Evolutionary conservation across 225 moss, liverwort and hornwort species (phyloP), one percentile per base, ranked within the genome.

Genomic region (Pseudisothecium myosuroides): DNA sequence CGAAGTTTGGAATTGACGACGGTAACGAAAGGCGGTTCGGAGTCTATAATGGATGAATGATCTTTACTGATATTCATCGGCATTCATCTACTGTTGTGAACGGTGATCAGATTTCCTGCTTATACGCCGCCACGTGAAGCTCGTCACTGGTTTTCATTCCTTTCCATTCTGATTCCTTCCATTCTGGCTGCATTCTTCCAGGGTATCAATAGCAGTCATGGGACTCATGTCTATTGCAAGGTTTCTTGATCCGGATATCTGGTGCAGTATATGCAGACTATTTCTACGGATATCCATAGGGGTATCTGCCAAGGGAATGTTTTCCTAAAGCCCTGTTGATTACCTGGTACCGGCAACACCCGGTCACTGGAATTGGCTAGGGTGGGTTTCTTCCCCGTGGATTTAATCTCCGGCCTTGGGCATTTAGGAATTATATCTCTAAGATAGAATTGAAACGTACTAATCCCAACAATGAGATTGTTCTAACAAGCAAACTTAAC

Each of bases 321-420:
- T 54, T 54, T 37, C 26, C 5, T 20, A 31, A 20, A 75, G 17
- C 31, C 11, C 6, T 74, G 8, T 41, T 27, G 47, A 18, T 10
- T 16, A 16, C 16, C 5, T 72, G 9, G 45, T 72, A 72, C 5
- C 3, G 5, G 9, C 5, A 72, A 28, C 17, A 43, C 28, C 10
- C 5, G 2, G 45, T 43, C 14, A 72, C 3, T 27, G 1, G 27
- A 14, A 34, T 61, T 64, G 5, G 1, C 0, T 8, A 63, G 8
- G 8, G 7, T 62, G 15, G 16, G 2, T 31, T 63, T 65, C 34
- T 32, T 32, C 4, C 5, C 7, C 7, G 1, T 28, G 12, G 60
- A 1, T 18, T 65, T 34, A 9, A 0, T 64, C 3, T 2, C 65
- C 1, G 20, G 8, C n/a, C 1, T 6, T 17, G 10, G 22, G 7